Conservation (phyloP, 148 eudicot species). For the Heliosperma pusillum region DNA sequence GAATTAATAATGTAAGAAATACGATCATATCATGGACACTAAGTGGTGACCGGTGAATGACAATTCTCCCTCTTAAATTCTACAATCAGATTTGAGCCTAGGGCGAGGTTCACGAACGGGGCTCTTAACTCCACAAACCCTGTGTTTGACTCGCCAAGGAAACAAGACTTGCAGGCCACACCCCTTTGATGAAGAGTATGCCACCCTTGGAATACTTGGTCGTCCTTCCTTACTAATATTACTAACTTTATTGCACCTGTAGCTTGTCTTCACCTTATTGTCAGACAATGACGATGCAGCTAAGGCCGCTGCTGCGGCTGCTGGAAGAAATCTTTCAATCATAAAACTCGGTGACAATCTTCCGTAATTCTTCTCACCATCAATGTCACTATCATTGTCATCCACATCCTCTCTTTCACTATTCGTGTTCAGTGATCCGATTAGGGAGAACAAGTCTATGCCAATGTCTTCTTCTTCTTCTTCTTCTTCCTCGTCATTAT, state of each 20-base stretch:
- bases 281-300: slow-evolving; percentile 45
- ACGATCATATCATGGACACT: too few species aligned
- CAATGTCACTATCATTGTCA: slow-evolving; percentile 13
- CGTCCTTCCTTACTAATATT: slow-evolving; percentile 5
- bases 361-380: slow-evolving; percentile 1
- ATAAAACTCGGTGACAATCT: slow-evolving; percentile 47
- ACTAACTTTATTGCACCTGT: neutral
- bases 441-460: slow-evolving; percentile 57
- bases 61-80: too few species aligned
- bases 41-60: too few species aligned
- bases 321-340: slow-evolving; percentile 66
- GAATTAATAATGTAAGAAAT: too few species aligned
- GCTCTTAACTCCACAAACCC: slow-evolving; percentile 41
- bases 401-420: slow-evolving; percentile 21
- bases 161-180: slow-evolving; percentile 58
- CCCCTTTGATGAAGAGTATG: slow-evolving; percentile 35
- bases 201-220: slow-evolving; percentile 21
- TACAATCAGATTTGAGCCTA: slow-evolving; percentile 31
- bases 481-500: slow-evolving; percentile 12
- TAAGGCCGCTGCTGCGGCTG: slow-evolving; percentile 56
- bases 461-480: slow-evolving; percentile 21
- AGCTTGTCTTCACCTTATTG: neutral
- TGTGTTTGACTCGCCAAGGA: slow-evolving; percentile 57
- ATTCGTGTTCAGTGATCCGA: slow-evolving; percentile 32
- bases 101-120: slow-evolving; percentile 35